Percentiles rank a stretch among this genome's conserved stretches.
These are phyloP conservation scores for Suhomyces kunorum DNA, from an alignment of 1,139 yeast species.

Conservation along the genomic window DNA sequence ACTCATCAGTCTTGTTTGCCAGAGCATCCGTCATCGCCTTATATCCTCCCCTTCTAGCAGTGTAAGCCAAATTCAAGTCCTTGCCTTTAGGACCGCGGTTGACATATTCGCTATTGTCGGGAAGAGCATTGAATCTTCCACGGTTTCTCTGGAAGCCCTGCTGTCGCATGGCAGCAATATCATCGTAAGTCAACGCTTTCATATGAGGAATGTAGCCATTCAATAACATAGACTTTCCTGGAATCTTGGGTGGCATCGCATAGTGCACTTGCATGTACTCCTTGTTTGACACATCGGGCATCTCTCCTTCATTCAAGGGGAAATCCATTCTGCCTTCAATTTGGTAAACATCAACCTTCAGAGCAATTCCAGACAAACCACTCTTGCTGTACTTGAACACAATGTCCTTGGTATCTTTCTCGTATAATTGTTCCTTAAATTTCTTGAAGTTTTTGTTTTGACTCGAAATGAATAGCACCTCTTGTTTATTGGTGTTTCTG, in stretches of 20 bases:
- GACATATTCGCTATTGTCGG: constrained; percentile 40
- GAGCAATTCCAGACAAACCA: constrained; percentile 70
- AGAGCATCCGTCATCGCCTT: constrained; percentile 29
- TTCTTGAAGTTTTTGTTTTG: constrained; percentile 49
- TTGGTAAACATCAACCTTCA: constrained; percentile 44
- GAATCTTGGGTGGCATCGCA: constrained; percentile 51
- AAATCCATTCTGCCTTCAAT: constrained; percentile 51
- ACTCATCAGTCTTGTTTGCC: constrained; percentile 10
- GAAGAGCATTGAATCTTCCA: constrained; percentile 35
- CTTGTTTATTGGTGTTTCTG: constrained; percentile 68
- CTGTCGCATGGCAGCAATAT: constrained; percentile 61
- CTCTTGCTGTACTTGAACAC: constrained; percentile 49
- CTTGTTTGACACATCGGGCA: constrained; percentile 58
- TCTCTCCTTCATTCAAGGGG: constrained; percentile 61
- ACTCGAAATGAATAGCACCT: constrained; percentile 60
- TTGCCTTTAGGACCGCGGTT: constrained; percentile 47
- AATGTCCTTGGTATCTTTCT: constrained; percentile 28
- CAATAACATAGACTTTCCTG: constrained; percentile 79
- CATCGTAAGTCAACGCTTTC: constrained; percentile 65
- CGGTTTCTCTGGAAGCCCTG: constrained; percentile 37
- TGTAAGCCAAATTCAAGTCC: constrained; percentile 34
- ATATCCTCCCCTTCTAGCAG: constrained; percentile 47
- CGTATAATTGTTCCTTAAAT: constrained; percentile 38
- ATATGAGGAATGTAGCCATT: constrained; percentile 73
- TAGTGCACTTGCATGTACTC: constrained; percentile 61